These are phyloP conservation scores for Colletotrichum sp. DNA, from an alignment of 2,329 filamentous ascomycete genomes.

Conservation along the genomic window DNA sequence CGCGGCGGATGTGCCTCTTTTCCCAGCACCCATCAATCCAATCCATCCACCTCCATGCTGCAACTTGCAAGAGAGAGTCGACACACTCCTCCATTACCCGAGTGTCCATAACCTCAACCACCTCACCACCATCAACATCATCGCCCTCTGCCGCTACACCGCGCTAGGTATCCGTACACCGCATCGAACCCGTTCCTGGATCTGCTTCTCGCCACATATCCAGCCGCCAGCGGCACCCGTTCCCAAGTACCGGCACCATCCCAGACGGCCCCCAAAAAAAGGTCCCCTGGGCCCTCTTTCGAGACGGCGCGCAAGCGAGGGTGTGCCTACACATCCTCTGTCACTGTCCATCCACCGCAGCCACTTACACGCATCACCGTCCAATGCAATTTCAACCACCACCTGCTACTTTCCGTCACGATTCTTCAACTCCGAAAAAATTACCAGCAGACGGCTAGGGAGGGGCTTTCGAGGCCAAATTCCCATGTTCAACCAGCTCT, in stretches of 20 bases:
- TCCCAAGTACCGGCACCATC: constrained; percentile 10
- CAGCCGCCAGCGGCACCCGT: background rate
- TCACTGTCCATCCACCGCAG: background rate
- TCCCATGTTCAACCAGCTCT: background rate
- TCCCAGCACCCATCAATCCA: background rate
- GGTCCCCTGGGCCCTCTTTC: background rate
- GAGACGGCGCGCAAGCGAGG: constrained; percentile 1
- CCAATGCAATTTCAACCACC: constrained; percentile 1
- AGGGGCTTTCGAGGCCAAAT: background rate
- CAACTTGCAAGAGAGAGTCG: too few species aligned
- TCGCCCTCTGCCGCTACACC: background rate
- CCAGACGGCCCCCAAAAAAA: background rate
- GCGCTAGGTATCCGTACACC: background rate
- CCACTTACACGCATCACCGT: constrained; percentile 8
- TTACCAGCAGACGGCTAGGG: background rate
- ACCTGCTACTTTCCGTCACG: background rate
- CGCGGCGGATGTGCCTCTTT: background rate
- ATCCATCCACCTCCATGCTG: background rate
- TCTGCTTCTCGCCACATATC: constrained; percentile 4
- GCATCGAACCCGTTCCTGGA: constrained; percentile 10
- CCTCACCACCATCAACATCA: background rate
- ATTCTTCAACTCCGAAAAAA: background rate
- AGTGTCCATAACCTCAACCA: background rate
- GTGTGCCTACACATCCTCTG: background rate
- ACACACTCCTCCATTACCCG: too few species aligned